A percentile compares a stretch with the other conserved stretches of the same genome.
phyloP scores from a whole-genome alignment of 805 yeast species.

The Metschnikowia cubensis region DNA sequence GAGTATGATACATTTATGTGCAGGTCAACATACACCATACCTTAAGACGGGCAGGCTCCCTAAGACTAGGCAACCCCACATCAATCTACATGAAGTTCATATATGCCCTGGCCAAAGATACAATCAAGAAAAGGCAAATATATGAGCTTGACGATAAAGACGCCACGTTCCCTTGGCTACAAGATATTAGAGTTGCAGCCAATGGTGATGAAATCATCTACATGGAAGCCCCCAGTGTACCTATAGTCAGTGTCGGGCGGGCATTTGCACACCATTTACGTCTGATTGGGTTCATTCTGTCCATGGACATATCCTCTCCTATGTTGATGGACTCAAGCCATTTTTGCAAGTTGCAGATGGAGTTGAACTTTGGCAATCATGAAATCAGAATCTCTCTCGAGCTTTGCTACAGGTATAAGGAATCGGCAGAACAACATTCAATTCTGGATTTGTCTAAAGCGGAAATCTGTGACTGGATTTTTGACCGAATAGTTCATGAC shows the following conservation, averaged over 20 bases:
- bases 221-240: constrained; percentile 12
- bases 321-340: constrained; percentile 1
- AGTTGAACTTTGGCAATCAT: constrained; percentile 4
- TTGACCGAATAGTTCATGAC: constrained; percentile 13
- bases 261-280: constrained; percentile 14
- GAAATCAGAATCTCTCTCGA: constrained; percentile 8
- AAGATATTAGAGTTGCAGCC: constrained; percentile 8
- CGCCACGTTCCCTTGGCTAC: constrained; percentile 12
- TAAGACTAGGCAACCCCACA: not conserved
- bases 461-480: constrained; percentile 12
- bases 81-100: constrained; percentile 8
- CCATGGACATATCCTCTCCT: not conserved
- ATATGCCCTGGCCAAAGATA: constrained; percentile 10
- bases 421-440: constrained; percentile 1
- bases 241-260: constrained; percentile 13
- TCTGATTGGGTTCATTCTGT: constrained; percentile 12
- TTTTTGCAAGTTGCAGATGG: constrained; percentile 11
- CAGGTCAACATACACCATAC: not conserved
- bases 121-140: constrained; percentile 9
- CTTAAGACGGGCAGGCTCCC: not conserved
- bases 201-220: constrained; percentile 9
- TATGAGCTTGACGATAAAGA: constrained; percentile 10
- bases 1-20: not conserved
- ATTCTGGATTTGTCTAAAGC: constrained; percentile 9
- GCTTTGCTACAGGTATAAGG: constrained; percentile 9